These are phyloP conservation scores for Penicillium aurantiogriseum DNA, from an alignment of 2,329 filamentous ascomycete genomes.

Conservation along the genomic window DNA sequence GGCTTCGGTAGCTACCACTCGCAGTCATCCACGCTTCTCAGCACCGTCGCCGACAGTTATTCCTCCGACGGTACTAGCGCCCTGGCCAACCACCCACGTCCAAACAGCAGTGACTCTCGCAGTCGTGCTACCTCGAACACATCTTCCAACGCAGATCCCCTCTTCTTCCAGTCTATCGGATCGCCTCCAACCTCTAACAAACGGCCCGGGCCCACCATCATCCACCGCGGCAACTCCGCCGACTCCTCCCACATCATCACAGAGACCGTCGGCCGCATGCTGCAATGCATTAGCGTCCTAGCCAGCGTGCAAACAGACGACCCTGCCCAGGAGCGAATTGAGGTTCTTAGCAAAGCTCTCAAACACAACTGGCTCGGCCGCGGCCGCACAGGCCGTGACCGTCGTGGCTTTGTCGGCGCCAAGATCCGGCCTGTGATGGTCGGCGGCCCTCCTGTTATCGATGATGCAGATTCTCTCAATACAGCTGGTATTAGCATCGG, in stretches of 20 bases:
- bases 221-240: constrained; percentile 32
- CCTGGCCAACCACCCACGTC: constrained; percentile 15
- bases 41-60: constrained; percentile 55
- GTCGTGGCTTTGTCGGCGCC: constrained; percentile 82
- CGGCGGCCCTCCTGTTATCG: constrained; percentile 25
- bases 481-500: constrained; percentile 26
- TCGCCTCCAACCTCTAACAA: constrained; percentile 33
- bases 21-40: constrained; percentile 75
- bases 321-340: constrained; percentile 72
- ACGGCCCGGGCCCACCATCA: constrained; percentile 35
- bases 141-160: constrained; percentile 51
- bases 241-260: constrained; percentile 71
- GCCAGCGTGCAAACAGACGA: constrained; percentile 72
- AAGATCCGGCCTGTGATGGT: constrained; percentile 44
- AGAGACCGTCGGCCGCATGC: constrained; percentile 90
- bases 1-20: constrained; percentile 76
- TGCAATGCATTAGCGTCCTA: constrained; percentile 92
- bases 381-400: constrained; percentile 82
- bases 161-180: constrained; percentile 44
- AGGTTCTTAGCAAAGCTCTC: constrained; percentile 77
- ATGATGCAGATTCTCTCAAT: constrained; percentile 26
- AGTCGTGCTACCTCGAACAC: constrained; percentile 86
- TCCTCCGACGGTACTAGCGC: constrained; percentile 53
- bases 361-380: constrained; percentile 97
- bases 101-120: constrained; percentile 45